Base-by-base conservation (phyloP, 2,329 filamentous ascomycete genomes). In the Coniella vitis region DNA sequence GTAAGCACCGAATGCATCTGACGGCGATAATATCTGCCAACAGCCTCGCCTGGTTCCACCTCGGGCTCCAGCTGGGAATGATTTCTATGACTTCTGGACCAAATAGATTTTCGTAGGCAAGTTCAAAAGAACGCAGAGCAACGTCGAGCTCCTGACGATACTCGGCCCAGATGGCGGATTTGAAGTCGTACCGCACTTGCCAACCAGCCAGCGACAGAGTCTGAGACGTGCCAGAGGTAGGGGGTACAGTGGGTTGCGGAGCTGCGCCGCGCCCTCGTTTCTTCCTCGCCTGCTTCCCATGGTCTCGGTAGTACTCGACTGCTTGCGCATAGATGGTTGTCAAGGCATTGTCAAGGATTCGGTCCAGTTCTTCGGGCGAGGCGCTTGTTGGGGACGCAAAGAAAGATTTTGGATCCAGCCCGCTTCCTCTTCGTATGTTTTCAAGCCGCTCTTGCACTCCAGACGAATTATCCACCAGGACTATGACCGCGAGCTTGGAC, bases 131-230 rank as follows among this genome's bases (percentile, higher is more conserved):
- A 38, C 90, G 81, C 60, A 88, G 75, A 1, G 93, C 90, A 19
- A 81, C 83, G 61, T 96, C 91, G 76, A 91, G 87, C 63, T 97
- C 93, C 61, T 94, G 87, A 8, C 93, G 81, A 57, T 95, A 96
- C 61, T 97, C 91, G 22, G 90, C 88, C 61, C 97, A 87, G 0
- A 95, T 74, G 7, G 85, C 91, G 16, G 90, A 76, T 64, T 98
- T 98, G 70, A 95, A 90, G 61, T 98, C 91, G 65, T 96, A 96
- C 14, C 91, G 84, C 46, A 94, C 84, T 60, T 89, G 90, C 93
- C 91, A 98, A 3, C 88, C 90, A 37, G 89, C 83, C 9, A 84
- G 72, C 1, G 90, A 87, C n/a, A 96, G 68, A 0, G 86, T 88
- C 60, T 93, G 87, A 1, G 90, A 94, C 1, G 88, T 94, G 22